Base-by-base conservation (phyloP, 2,329 filamentous ascomycete genomes). In the Ophiostoma sp. region DNA sequence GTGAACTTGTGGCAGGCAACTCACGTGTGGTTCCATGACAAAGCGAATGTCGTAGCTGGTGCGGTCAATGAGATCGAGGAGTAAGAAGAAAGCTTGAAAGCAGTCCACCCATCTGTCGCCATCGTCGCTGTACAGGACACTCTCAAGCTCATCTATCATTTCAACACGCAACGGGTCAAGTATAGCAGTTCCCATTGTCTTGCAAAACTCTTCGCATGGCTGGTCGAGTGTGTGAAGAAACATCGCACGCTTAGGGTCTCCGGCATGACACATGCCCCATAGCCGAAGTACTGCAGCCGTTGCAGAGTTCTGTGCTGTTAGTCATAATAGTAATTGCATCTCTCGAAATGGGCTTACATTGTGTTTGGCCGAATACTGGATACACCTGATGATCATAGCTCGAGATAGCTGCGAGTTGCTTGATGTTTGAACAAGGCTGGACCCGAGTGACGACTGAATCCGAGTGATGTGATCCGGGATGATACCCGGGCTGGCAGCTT, bases 151-250 rank as follows among this genome's bases (percentile, higher is more conserved):
- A 10, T 23, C 23, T 23, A 57, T 10, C 5, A 57, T 23, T n/a
- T 57, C 23, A 13, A 10, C 10, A 6, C 52, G 52, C 52, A 57
- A 27, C 4, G 52, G 52, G 23, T 23, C 23, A n/a, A 57, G 52
- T 2, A 57, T 10, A 7, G n/a, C 17, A 10, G 48, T 23, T n/a
- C 13, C n/a, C 7, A 84, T 71, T 15, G 13, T 41, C 39, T 41
- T 41, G 39, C 39, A 41, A 15, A 41, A 13, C 39, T 41, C 39
- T 15, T 41, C 39, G 39, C 15, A 13, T 11, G 39, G 39, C 39
- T 41, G 39, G 13, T 41, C 10, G 13, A 11, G 8, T 4, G 10
- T 15, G 39, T 11, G 39, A 13, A 13, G 39, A 11, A 13, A 41
- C 1, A 41, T 41, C 4, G 8, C 15, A 11, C 39, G 39, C 39